Conservation (phyloP, 2,329 filamentous ascomycete genomes). For the Cucurbitaria berberidis region DNA sequence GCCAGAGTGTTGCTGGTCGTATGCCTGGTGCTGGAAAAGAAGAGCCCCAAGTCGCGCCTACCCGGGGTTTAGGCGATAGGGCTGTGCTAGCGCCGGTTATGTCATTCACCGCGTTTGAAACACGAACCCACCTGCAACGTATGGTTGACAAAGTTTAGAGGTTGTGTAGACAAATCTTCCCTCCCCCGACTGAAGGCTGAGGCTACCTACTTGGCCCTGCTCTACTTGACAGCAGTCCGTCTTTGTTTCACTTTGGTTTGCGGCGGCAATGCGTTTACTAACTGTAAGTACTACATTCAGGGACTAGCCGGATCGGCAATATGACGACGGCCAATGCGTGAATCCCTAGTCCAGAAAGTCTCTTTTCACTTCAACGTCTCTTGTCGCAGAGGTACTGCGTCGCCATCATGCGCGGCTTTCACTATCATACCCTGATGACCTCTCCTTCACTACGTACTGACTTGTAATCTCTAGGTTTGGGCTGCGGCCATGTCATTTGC, state of each 20-base stretch:
- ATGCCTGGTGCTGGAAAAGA: conserved; percentile 23
- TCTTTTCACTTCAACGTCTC: conserved; percentile 27
- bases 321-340: conserved; percentile 36
- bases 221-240: not conserved
- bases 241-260: not conserved
- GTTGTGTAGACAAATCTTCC: conserved; percentile 18
- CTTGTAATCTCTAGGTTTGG: conserved; percentile 33
- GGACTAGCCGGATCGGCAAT: conserved; percentile 40
- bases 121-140: conserved; percentile 15
- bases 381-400: conserved; percentile 32
- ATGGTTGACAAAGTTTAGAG: conserved; percentile 9
- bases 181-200: not conserved
- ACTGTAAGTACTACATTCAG: conserved; percentile 29
- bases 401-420: conserved; percentile 22
- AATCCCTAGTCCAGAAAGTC: conserved; percentile 38
- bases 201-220: not conserved
- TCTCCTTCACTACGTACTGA: conserved; percentile 25
- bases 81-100: conserved; percentile 38
- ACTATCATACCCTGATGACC: conserved; percentile 8
- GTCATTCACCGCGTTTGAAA: conserved; percentile 29
- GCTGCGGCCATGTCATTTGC: conserved; percentile 48
- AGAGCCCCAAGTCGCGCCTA: conserved; percentile 17
- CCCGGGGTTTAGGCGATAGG: conserved; percentile 35
- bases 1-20: conserved; percentile 17
- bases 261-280: conserved; percentile 23